Conservation (phyloP, 1,284 basidiomycete species). For the Trametes polyzona region DNA sequence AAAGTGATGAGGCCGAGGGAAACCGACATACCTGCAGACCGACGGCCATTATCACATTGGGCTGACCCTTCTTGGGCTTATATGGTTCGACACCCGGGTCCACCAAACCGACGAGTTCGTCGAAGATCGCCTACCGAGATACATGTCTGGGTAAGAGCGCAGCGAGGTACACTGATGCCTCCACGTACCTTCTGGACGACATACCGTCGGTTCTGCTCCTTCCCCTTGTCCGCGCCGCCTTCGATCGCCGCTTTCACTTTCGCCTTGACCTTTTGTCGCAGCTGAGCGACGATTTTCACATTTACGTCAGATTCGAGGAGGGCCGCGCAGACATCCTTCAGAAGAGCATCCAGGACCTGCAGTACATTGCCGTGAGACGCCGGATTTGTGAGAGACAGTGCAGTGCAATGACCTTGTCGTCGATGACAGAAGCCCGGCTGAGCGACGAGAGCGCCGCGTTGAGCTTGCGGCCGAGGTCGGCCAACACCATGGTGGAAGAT, state of each 20-base stretch:
- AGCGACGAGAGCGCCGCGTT: conserved; percentile 94
- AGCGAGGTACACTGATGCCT: too few species aligned
- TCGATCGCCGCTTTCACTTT: conserved; percentile 84
- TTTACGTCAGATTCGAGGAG: conserved; percentile 98
- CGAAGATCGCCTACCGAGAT: conserved; percentile 82
- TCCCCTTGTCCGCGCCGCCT: conserved; percentile 72
- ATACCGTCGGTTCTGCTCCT: conserved; percentile 83
- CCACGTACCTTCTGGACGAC: conserved; percentile 82
- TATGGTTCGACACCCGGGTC: conserved; percentile 95
- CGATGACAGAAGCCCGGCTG: conserved; percentile 82
- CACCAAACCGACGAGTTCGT: conserved; percentile 94
- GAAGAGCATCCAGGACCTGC: conserved; percentile 89
- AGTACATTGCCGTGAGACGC: conserved; percentile 2
- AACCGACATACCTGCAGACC: conserved; percentile 77
- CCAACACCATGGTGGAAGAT: conserved; percentile 82
- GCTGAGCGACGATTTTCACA: conserved; percentile 90
- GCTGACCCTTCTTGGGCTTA: conserved; percentile 94
- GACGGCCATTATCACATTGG: conserved; percentile 97
- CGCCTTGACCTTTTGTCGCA: conserved; percentile 89
- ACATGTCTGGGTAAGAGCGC: conserved; percentile 9
- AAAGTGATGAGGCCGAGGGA: conserved; percentile 7
- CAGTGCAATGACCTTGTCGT: conserved; percentile 73
- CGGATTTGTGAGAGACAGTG: not conserved
- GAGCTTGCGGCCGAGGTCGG: conserved; percentile 93
- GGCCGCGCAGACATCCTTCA: conserved; percentile 95